Evolutionary conservation across 2,329 filamentous ascomycete species (phyloP).

Genomic region (Arthroderma sp.): DNA sequence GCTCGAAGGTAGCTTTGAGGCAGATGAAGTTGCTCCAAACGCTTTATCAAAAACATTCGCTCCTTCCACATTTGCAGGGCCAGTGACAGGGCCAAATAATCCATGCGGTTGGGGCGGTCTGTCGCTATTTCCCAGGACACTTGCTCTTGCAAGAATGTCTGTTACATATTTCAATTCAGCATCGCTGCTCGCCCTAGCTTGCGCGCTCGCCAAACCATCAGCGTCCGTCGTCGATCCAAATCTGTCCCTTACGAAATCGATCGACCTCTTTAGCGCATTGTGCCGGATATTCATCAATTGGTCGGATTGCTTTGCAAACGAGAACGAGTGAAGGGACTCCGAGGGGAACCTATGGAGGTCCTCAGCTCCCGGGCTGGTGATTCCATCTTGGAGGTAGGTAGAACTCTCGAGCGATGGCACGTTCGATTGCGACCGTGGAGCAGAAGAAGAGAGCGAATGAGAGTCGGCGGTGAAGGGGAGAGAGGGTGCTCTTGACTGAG

Average conservation of each 20-base stretch:
- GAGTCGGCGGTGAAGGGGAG: conserved; percentile 50
- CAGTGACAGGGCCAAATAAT: conserved; percentile 56
- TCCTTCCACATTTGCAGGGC: conserved; percentile 58
- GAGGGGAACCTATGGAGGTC: conserved; percentile 86
- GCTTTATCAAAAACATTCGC: conserved; percentile 77
- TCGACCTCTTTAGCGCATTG: conserved; percentile 80
- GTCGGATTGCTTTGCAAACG: conserved; percentile 89
- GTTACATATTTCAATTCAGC: conserved; percentile 81
- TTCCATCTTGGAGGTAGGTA: conserved; percentile 45
- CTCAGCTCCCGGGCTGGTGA: conserved; percentile 60
- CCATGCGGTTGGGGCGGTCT: conserved; percentile 33
- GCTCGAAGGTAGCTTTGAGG: no score
- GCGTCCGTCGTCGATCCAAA: conserved; percentile 67
- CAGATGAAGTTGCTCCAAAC: conserved; percentile 41
- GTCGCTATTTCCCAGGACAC: conserved; percentile 57
- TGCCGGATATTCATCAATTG: conserved; percentile 84
- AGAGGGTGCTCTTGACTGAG: conserved; percentile 51
- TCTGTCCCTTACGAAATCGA: conserved; percentile 93
- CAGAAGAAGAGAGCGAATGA: conserved; percentile 49
- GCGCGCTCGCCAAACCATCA: conserved; percentile 65
- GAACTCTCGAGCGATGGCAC: conserved; percentile 40
- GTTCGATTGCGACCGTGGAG: conserved; percentile 53
- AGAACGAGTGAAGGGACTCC: conserved; percentile 95
- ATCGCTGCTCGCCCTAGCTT: conserved; percentile 70
- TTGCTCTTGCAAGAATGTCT: conserved; percentile 70